Base-by-base conservation (phyloP, 148 eudicot species). In the Rhododendron griersonianum region DNA sequence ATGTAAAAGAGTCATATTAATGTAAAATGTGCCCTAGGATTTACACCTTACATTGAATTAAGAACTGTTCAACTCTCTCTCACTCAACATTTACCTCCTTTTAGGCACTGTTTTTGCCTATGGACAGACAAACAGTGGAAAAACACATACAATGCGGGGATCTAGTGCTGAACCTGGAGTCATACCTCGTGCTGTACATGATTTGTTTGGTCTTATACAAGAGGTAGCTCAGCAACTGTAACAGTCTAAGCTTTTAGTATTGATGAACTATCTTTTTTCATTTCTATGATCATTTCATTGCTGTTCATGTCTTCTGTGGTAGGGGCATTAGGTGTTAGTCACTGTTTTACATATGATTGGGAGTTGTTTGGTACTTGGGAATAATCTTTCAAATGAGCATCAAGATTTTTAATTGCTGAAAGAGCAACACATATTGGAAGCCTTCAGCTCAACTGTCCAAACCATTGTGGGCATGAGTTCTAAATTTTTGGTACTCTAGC, bases 121-220 rank as follows among this genome's bases (percentile, higher is more conserved):
- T 89, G 99, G 99, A 57, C 99, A 97, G 88, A 95, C 99, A 3
- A 97, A 94, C 77, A 97, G 99, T 91, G 99, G 99, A 6, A 97
- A 97, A 84, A 97, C 99, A 44, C 98, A 97, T 90, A 97, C 99
- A 1, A 97, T 97, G 98, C 95, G 99, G 33, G 99, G 99, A 73
- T 92, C 95, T 67, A 74, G 84, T 61, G 84, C 87, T 50, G 99
- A 97, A 86, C 99, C 94, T 16, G 99, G 99, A 88, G 98, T 97
- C 81, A 97, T 97, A 80, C 98, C 98, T 61, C 95, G 93, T 76
- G 97, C 99, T 81, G 95, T 97, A 23, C 89, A 92, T 47, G 95
- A 95, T 81, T 86, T 97, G 80, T 97, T 97, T 89, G 86, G 89
- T 44, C 91, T 87, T 37, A 93, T 97, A 89, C 95, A 95, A 71